A percentile compares a stretch with the other conserved stretches of the same genome.
These are phyloP conservation scores for Pseudozyma sp. DNA, from an alignment of 1,284 basidiomycete genomes.

Conservation along the genomic window DNA sequence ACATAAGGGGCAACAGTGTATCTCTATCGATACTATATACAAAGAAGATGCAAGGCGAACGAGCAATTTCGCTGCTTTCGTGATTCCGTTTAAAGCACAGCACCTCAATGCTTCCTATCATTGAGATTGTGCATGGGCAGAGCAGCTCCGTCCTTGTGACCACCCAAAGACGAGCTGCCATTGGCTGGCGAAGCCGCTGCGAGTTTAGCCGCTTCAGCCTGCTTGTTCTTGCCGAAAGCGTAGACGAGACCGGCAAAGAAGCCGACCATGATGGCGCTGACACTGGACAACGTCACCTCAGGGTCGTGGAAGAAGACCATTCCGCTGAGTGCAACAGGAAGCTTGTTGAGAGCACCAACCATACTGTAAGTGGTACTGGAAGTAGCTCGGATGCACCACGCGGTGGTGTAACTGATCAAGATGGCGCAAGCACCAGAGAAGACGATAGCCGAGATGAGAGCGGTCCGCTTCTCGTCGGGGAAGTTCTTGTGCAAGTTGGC, in stretches of 20 bases:
- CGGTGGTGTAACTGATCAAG: slow-evolving; percentile 96
- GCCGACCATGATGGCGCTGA: slow-evolving; percentile 86
- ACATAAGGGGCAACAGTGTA: no score
- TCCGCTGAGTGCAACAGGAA: slow-evolving; percentile 81
- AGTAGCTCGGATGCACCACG: slow-evolving; percentile 96
- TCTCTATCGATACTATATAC: no score
- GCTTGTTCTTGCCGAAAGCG: slow-evolving; percentile 66
- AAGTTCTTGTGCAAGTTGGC: slow-evolving; percentile 86
- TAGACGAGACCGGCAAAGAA: slow-evolving; percentile 80
- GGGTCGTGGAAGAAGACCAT: slow-evolving; percentile 76
- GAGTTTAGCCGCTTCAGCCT: slow-evolving; percentile 58
- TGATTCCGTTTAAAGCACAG: not conserved
- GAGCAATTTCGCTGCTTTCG: no score
- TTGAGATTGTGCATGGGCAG: slow-evolving; percentile 49
- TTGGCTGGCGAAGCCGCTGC: slow-evolving; percentile 48
- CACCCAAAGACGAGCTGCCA: slow-evolving; percentile 25
- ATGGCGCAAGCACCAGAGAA: slow-evolving; percentile 97
- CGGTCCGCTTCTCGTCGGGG: slow-evolving; percentile 82
- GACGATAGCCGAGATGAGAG: slow-evolving; percentile 87
- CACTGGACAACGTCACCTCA: slow-evolving; percentile 82
- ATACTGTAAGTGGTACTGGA: slow-evolving; percentile 99
- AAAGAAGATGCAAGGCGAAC: not conserved
- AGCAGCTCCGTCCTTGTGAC: slow-evolving; percentile 21
- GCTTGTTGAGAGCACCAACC: slow-evolving; percentile 98
- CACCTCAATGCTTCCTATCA: slow-evolving; percentile 36